Evolutionary conservation across 2,329 filamentous ascomycete species (phyloP).

Genomic region (Pseudogymnoascus sp.): DNA sequence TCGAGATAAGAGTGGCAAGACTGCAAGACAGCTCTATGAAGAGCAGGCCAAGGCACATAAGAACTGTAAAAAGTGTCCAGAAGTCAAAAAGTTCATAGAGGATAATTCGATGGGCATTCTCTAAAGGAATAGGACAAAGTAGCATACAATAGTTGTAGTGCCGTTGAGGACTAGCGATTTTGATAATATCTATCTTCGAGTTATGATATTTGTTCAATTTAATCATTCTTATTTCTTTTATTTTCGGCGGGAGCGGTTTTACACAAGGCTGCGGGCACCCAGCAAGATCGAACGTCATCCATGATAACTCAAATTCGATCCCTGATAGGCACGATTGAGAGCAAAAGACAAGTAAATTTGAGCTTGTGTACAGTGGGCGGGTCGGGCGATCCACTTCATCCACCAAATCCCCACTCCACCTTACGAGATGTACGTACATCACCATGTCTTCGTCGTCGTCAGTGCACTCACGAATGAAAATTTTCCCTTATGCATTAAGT

Average conservation of each 20-base stretch:
- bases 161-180: neutral
- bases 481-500: neutral
- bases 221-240: neutral
- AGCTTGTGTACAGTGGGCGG: neutral
- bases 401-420: too few species aligned
- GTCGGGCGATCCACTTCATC: too few species aligned
- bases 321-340: neutral
- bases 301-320: neutral
- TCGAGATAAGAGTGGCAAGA: slow-evolving; percentile 5
- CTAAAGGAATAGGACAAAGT: neutral
- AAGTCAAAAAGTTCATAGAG: neutral
- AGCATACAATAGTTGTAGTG: neutral
- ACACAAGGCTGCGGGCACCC: neutral
- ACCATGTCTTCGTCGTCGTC: slow-evolving; percentile 9
- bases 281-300: neutral
- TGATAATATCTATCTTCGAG: neutral
- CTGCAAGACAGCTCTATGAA: neutral
- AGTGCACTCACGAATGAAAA: neutral
- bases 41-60: neutral
- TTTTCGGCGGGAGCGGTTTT: neutral
- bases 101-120: neutral
- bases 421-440: slow-evolving; percentile 6
- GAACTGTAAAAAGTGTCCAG: neutral
- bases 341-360: neutral
- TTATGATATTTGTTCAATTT: neutral